These are phyloP conservation scores for Colletotrichum magnum DNA, from an alignment of 2,329 filamentous ascomycete species.

Conservation along the genomic window DNA sequence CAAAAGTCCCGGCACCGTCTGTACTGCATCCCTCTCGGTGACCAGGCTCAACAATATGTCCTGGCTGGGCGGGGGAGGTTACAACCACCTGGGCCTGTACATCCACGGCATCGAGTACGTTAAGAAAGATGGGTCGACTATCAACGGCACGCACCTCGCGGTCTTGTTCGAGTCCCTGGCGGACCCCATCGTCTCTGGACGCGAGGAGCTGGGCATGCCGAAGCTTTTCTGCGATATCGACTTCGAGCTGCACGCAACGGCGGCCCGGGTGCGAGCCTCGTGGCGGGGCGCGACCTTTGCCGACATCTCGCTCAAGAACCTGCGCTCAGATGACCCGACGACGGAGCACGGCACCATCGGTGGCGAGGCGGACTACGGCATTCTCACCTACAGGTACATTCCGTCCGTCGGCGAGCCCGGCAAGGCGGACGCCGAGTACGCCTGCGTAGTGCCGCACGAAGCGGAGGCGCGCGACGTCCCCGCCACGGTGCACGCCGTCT, in stretches of 20 bases:
- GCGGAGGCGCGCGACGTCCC: conserved; percentile 51
- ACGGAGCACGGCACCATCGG: conserved; percentile 44
- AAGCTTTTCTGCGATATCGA: conserved; percentile 70
- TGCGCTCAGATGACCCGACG: conserved; percentile 47
- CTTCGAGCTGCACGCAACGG: conserved; percentile 50
- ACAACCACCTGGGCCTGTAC: conserved; percentile 71
- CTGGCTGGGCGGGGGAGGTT: conserved; percentile 74
- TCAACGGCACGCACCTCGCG: conserved; percentile 68
- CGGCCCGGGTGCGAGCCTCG: conserved; percentile 54
- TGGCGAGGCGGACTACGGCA: conserved; percentile 56
- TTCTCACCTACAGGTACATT: conserved; percentile 71
- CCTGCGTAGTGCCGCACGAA: conserved; percentile 54
- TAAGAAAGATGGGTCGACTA: conserved; percentile 61
- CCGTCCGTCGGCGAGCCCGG: conserved; percentile 67
- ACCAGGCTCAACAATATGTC: conserved; percentile 65
- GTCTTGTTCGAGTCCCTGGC: conserved; percentile 71
- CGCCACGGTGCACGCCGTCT: conserved; percentile 49
- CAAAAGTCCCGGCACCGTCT: conserved; percentile 57
- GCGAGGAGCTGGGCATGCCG: conserved; percentile 74
- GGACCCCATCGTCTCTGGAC: conserved; percentile 71
- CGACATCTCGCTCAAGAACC: conserved; percentile 52
- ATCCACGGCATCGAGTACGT: conserved; percentile 73
- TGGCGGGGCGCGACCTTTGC: conserved; percentile 60
- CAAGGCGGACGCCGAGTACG: conserved; percentile 68
- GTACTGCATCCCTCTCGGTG: conserved; percentile 57